Evolutionary conservation across 148 eudicot genomes (phyloP).

Genomic region (Selenicereus undatus): DNA sequence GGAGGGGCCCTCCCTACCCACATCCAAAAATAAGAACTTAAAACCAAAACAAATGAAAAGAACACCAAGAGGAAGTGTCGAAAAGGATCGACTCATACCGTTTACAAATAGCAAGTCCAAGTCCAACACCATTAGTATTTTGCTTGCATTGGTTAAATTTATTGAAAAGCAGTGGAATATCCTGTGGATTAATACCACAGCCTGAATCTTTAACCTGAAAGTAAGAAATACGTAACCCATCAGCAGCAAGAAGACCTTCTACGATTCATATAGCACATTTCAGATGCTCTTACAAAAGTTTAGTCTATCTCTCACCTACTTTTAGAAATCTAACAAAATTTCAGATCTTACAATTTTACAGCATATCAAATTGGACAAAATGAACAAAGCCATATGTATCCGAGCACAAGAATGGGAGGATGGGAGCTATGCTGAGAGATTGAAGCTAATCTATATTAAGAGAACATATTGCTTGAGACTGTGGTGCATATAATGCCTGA

Average conservation of each 20-base stretch:
- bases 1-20: not conserved
- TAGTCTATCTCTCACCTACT: not conserved
- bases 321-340: not conserved
- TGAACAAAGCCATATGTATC: not conserved
- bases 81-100: constrained; percentile 38
- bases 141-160: constrained; percentile 55
- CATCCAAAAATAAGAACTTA: too few relatives aligned
- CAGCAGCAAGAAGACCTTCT: not conserved
- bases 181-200: constrained; percentile 71
- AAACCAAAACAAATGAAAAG: too few relatives aligned
- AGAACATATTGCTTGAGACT: not conserved
- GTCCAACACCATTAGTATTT: constrained; percentile 53
- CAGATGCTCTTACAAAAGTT: not conserved
- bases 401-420: not conserved
- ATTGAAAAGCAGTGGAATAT: constrained; percentile 58
- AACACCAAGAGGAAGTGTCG: not conserved
- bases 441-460: not conserved
- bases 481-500: not conserved
- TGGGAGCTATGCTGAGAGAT: not conserved
- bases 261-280: not conserved
- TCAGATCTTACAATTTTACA: too few relatives aligned
- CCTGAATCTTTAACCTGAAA: constrained; percentile 88
- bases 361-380: not conserved
- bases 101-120: constrained; percentile 88
- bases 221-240: not conserved